Evolutionary conservation across 257 asterid genomes (phyloP), one percentile per base, ranked within the genome.

Genomic region (Lantana camara): DNA sequence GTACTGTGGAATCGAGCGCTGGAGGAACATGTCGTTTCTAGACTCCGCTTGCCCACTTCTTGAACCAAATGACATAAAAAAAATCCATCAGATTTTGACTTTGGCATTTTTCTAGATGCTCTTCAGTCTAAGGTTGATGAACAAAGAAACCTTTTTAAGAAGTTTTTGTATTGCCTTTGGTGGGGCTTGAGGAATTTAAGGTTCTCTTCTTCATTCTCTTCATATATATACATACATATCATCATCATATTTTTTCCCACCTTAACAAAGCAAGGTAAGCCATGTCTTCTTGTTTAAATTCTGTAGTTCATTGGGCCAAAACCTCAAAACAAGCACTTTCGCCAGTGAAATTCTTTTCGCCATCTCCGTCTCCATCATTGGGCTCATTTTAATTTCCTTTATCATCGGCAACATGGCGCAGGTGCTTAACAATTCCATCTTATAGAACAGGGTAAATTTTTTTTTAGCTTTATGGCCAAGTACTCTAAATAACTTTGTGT

Each of bases 111-210:
- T 56, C 80, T 82, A 29, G 95, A 87, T 52, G 92, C 83, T 66
- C 92, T 84, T 47, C 78, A 57, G 60, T 81, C 89, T 41, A 68
- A 54, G 19, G 69, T 87, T 8, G 80, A 75, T 16, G 85, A 80
- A 34, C 76, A 72, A 44, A 45, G 45, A 16, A 11, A 48, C 66
- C 82, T 84, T 22, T 60, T 32, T 9, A 60, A 41, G 61, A 87
- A 87, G 27, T 75, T 80, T 30, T 66, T 80, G 47, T 82, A 76
- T 57, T 84, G 92, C 82, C 84, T 87, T 65, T 87, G 95, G 95
- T 87, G 92, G 92, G 95, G 95, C 14, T 74, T 84, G 23, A 58
- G 92, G 49, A 82, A 75, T 75, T 72, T 87, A 64, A 87, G 92
- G 95, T 84, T 30, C n/a, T n/a, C n/a, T n/a, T n/a, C n/a, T n/a